Conservation (phyloP, 164 flowering plant genomes). For the Houttuynia cordata region DNA sequence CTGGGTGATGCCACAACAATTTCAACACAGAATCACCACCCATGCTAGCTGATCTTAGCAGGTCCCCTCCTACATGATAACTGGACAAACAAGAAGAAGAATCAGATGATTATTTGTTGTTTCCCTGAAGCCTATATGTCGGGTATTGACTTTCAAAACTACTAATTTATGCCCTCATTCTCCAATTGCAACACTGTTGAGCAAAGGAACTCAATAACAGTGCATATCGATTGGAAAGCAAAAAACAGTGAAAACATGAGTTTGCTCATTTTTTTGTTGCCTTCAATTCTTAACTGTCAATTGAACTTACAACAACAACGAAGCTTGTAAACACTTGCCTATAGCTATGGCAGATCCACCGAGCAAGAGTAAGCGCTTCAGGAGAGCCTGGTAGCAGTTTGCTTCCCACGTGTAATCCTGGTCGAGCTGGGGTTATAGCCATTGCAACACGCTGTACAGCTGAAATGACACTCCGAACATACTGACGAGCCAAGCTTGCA, state of each 20-base stretch:
- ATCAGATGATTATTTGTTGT: neutral
- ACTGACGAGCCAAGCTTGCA: constrained; percentile 85
- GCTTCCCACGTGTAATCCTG: constrained; percentile 38
- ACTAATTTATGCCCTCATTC: no score
- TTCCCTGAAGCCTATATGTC: neutral
- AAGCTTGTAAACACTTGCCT: constrained; percentile 33
- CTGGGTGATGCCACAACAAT: constrained; percentile 79
- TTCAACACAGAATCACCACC: constrained; percentile 49
- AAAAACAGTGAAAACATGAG: no score
- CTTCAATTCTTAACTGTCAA: no score
- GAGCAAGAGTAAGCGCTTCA: constrained; percentile 74
- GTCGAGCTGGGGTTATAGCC: constrained; percentile 77
- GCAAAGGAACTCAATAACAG: no score
- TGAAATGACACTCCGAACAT: constrained; percentile 78
- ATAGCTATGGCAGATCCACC: constrained; percentile 92
- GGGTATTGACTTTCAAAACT: no score
- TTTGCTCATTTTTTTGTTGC: no score
- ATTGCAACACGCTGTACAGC: constrained; percentile 87
- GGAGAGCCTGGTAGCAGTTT: constrained; percentile 69
- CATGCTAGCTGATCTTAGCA: constrained; percentile 41
- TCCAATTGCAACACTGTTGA: no score
- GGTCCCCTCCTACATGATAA: constrained; percentile 54
- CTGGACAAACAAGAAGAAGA: constrained; percentile 22
- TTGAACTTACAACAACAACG: no score
- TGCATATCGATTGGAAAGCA: no score